Evolutionary conservation across 768 basidiomycete species (phyloP), one percentile per base, ranked within the genome.

Genomic region (Collybiopsis confluens): DNA sequence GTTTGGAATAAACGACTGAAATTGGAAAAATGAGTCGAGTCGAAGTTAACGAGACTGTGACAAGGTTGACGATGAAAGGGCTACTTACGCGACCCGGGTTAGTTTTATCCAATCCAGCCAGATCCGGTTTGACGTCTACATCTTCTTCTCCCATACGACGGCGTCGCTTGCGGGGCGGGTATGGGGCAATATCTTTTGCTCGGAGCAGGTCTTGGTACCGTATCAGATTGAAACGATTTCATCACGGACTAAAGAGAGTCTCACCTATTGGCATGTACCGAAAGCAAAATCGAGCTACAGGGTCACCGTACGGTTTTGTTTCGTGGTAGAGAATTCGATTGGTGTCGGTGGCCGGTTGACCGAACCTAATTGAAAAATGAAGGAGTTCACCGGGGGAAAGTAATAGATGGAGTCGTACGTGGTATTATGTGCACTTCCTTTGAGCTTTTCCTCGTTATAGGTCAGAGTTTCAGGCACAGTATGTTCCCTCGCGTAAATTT

Each of bases 231-330:
- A 26, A 45, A 45, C 26, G 27, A 33, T 27, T 26, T 16, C n/a
- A 45, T 3, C 3, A 28, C 16, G 26, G 18, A n/a, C n/a, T 18
- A 33, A 8, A 36, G 18, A 15, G 18, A 28, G 18, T 35, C 44
- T 27, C 11, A 45, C 45, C 45, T 47, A 35, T 35, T 47, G 45
- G 45, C 45, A 47, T 35, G 30, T 47, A 47, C 3, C 45, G 27
- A 47, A 47, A 47, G 30, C 45, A 35, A 21, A 47, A 47, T 10
- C 21, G 45, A 11, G 45, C 45, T 4, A 47, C 30, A n/a, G 45
- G 45, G 10, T 35, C 45, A 7, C 45, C 45, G 33, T 47, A 47
- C 8, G 45, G 45, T 23, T 47, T 30, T 20, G 45, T 36, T 10
- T 47, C 45, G 18, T 47, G 30, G 4, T 47, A 13, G 9, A 47